Percentiles rank a stretch among this genome's conserved stretches.
Conservation (phyloP, 768 basidiomycete genomes). For the Mycena crocata region DNA sequence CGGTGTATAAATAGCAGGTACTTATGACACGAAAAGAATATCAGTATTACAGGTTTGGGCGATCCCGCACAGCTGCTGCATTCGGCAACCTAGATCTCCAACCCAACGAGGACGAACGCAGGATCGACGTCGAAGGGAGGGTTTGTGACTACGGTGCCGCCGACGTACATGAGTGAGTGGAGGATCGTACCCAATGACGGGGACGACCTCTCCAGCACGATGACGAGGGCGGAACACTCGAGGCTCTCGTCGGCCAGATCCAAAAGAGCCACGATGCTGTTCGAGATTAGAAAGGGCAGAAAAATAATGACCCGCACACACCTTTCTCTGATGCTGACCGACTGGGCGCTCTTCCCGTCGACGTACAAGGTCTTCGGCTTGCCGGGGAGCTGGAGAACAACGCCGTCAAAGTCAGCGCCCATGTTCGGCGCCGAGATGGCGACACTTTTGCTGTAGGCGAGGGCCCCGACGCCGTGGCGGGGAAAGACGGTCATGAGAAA, state of each 20-base stretch:
- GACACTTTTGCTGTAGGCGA: conserved; percentile 82
- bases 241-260: conserved; percentile 90
- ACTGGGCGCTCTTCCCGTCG: conserved; percentile 83
- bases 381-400: conserved; percentile 80
- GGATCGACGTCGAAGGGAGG: conserved; percentile 82
- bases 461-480: conserved; percentile 70
- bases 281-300: conserved; percentile 21
- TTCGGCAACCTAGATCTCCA: conserved; percentile 70
- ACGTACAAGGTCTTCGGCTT: conserved; percentile 84
- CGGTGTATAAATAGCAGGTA: conserved; percentile 27
- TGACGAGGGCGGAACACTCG: conserved; percentile 80
- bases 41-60: conserved; percentile 23
- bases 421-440: conserved; percentile 76
- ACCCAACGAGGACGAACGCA: conserved; percentile 84
- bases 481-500: conserved; percentile 87
- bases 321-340: conserved; percentile 88
- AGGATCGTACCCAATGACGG: conserved; percentile 78
- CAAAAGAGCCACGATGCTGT: conserved; percentile 85
- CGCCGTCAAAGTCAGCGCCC: conserved; percentile 78
- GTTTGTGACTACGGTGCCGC: conserved; percentile 85
- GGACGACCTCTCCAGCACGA: conserved; percentile 81
- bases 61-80: conserved; percentile 17
- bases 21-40: conserved; percentile 13
- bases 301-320: conserved; percentile 44
- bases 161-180: conserved; percentile 94